phyloP scores from a whole-genome alignment of 495 filamentous ascomycete genomes.

The Penicillium cosmopolitanum region DNA sequence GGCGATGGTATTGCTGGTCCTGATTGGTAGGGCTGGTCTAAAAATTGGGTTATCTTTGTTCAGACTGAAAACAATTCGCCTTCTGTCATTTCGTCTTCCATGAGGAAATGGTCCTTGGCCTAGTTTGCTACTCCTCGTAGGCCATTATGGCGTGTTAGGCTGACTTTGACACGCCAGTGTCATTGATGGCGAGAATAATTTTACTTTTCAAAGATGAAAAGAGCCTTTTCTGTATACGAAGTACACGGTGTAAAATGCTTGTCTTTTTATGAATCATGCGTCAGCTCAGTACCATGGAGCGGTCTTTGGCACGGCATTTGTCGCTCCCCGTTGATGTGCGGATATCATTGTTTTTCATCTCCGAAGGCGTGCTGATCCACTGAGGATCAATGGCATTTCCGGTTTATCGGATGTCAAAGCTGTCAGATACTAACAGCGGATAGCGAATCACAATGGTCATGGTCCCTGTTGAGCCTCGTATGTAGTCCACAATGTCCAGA shows the following conservation, averaged over 20 bases:
- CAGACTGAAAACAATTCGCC: background rate
- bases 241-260: too few relatives aligned
- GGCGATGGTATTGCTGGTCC: background rate
- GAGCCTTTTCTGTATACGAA: background rate
- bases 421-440: background rate
- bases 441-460: background rate
- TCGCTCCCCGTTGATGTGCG: background rate
- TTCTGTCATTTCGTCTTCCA: background rate
- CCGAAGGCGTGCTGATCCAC: background rate
- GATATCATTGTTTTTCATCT: slow-evolving; percentile 1
- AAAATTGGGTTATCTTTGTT: slow-evolving; percentile 2
- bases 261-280: too few relatives aligned
- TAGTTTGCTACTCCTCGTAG: background rate
- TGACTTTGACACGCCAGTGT: background rate
- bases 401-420: background rate
- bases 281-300: too few relatives aligned
- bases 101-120: background rate
- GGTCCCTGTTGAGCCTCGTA: background rate
- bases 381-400: background rate
- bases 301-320: too few relatives aligned
- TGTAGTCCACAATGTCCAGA: background rate
- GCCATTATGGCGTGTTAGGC: background rate
- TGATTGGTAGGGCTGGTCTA: background rate
- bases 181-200: background rate
- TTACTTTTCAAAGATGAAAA: background rate